Base-by-base conservation (phyloP, 2,329 filamentous ascomycete species). In the Tothia fuscella region DNA sequence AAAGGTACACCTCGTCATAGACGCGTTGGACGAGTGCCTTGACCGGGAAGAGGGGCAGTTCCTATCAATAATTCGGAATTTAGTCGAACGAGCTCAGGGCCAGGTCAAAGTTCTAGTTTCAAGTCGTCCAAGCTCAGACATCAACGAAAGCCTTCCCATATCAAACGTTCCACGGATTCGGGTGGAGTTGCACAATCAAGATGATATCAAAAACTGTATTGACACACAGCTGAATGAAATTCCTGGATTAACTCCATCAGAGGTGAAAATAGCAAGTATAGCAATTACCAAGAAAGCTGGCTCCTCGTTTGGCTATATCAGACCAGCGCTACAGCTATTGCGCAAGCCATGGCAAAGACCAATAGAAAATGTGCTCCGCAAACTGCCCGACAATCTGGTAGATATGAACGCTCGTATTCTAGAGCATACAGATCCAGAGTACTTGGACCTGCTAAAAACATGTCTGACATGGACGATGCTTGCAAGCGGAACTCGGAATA, bases 391-490 rank as follows among this genome's bases (percentile, higher is more conserved):
- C 9, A 34, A 34, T 19, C 31, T 34, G 20, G 10, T 34, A 7
- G 20, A 34, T 19, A 34, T 40, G 37, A 40, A 40, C 21, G 24
- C 19, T 6, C 5, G 22, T 13, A 40, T 40, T 17, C 16, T 40
- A 10, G n/a, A 12, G 5, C n/a, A n/a, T 9, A 40, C 26, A 5
- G 37, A 40, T 25, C 37, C 37, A 12, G 21, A n/a, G 6, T 40
- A 40, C 25, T 13, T 40, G 16, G 37, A 17, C 6, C 31, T 40
- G 14, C 16, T 40, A 14, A 40, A 40, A 17, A 40, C 37, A 13
- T 40, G 37, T 17, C 25, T 40, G 22, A 40, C 22, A 6, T 40
- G 37, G 37, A 17, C 25, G 21, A 40, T 40, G 10, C 37, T 40
- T 6, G 37, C 37, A 5, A 40, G 31, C 19, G 37, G 37, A 30